Evolutionary conservation across 2,329 filamentous ascomycete genomes (phyloP).

Genomic region (Mycosphaerella sp.): DNA sequence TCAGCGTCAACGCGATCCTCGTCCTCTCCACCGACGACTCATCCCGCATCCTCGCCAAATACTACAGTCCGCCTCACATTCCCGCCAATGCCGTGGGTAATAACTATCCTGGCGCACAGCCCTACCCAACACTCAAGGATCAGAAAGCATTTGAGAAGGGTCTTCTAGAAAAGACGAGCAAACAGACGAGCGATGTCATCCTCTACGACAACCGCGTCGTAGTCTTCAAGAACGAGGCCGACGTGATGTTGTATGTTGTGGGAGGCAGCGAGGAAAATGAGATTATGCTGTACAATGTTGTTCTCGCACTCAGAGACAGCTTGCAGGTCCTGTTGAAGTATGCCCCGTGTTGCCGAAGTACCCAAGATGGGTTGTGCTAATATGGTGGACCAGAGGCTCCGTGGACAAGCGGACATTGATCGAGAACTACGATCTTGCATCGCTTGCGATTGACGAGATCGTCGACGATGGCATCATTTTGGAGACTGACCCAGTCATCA

Average conservation of each 20-base stretch:
- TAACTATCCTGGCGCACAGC: constrained; percentile 60
- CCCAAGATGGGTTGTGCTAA: not conserved
- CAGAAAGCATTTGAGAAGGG: constrained; percentile 98
- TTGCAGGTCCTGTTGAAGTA: constrained; percentile 90
- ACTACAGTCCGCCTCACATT: constrained; percentile 67
- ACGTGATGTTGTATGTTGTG: constrained; percentile 94
- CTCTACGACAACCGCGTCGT: constrained; percentile 95
- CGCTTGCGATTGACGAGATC: constrained; percentile 90
- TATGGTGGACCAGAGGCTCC: constrained; percentile 59
- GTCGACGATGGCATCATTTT: constrained; percentile 94
- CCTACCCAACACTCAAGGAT: constrained; percentile 82
- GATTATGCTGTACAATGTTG: constrained; percentile 85
- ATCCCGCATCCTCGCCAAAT: constrained; percentile 87
- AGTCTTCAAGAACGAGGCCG: constrained; percentile 95
- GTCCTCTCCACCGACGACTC: constrained; percentile 69
- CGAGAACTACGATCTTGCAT: constrained; percentile 96
- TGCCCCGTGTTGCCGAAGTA: constrained; percentile 26
- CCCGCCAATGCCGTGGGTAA: constrained; percentile 47
- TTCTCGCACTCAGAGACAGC: constrained; percentile 83
- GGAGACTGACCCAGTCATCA: constrained; percentile 92
- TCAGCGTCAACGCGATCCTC: constrained; percentile 49
- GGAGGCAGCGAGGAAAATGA: constrained; percentile 92
- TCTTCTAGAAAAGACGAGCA: constrained; percentile 88
- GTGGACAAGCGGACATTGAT: constrained; percentile 97
- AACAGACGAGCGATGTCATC: constrained; percentile 92